phyloP scores from a whole-genome alignment of 176 grass and related monocot species.

The Microstegium vimineum region DNA sequence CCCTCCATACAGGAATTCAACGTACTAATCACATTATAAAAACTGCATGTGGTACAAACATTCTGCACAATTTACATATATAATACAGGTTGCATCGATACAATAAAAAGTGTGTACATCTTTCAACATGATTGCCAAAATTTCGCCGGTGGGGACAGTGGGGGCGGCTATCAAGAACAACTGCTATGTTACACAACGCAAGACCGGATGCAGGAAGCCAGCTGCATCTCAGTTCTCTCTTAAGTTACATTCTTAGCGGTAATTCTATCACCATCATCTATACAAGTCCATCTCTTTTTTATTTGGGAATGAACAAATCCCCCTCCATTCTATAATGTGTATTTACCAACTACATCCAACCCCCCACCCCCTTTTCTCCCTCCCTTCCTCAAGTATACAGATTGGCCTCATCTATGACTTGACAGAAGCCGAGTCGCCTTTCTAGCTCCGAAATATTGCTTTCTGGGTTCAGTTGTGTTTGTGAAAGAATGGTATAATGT shows the following conservation, averaged over 20 bases:
- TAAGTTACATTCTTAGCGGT: slow-evolving; percentile 33
- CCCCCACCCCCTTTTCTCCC: neutral
- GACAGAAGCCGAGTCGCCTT: neutral
- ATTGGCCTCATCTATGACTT: slow-evolving; percentile 7
- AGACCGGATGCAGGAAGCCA: neutral
- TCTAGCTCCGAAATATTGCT: slow-evolving; percentile 20
- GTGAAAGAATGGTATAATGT: slow-evolving; percentile 37
- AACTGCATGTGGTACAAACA: slow-evolving; percentile 20
- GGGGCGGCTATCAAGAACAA: slow-evolving; percentile 29
- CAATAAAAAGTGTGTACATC: slow-evolving; percentile 28
- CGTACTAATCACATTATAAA: neutral
- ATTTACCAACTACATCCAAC: slow-evolving; percentile 48
- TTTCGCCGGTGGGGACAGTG: neutral
- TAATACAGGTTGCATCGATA: slow-evolving; percentile 15
- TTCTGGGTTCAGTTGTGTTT: slow-evolving; percentile 17
- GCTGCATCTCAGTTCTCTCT: neutral
- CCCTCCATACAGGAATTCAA: neutral
- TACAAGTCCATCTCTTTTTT: slow-evolving; percentile 53
- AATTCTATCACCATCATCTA: slow-evolving; percentile 55
- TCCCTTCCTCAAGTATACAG: slow-evolving; percentile 15
- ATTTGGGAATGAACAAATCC: slow-evolving; percentile 39
- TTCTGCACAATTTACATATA: slow-evolving; percentile 42
- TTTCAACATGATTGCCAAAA: slow-evolving; percentile 28
- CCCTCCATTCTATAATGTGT: slow-evolving; percentile 43
- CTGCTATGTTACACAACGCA: slow-evolving; percentile 39